These are phyloP conservation scores for Rubia tinctorum DNA, from an alignment of 305 asterid species.

Conservation along the genomic window DNA sequence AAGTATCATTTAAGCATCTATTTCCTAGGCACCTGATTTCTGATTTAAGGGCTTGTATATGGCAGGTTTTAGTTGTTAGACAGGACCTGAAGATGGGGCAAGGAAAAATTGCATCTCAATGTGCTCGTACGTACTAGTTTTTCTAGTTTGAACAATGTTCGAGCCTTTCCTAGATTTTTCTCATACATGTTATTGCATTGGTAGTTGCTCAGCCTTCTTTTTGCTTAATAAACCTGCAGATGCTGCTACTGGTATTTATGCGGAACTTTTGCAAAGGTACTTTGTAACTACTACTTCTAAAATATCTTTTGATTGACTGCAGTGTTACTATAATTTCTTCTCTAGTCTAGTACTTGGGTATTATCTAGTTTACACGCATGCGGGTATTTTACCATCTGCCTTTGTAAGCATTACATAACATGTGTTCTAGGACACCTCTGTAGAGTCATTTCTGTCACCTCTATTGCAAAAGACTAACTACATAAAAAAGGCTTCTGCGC, in stretches of 20 bases:
- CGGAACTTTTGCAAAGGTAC: constrained; percentile 88
- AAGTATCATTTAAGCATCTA: background rate
- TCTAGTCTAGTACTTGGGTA: background rate
- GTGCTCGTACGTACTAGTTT: constrained; percentile 74
- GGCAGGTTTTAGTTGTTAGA: constrained; percentile 89
- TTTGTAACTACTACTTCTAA: background rate
- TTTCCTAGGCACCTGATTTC: background rate
- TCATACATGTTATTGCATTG: background rate
- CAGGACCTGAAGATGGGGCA: constrained; percentile 93
- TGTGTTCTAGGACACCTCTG: background rate
- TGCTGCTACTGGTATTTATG: constrained; percentile 94
- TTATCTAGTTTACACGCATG: background rate
- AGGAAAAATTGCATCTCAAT: constrained; percentile 94
- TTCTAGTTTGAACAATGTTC: background rate
- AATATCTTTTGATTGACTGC: background rate
- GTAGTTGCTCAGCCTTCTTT: constrained; percentile 7
- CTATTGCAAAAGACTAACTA: background rate
- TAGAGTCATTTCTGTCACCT: background rate
- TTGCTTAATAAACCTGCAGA: constrained; percentile 41
- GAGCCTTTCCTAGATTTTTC: background rate
- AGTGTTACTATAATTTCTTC: background rate
- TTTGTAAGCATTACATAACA: background rate
- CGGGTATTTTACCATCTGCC: background rate
- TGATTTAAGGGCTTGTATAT: constrained; percentile 17
- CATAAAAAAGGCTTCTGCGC: background rate